Conservation (phyloP, 768 basidiomycete species). For the Pisolithus tinctorius region DNA sequence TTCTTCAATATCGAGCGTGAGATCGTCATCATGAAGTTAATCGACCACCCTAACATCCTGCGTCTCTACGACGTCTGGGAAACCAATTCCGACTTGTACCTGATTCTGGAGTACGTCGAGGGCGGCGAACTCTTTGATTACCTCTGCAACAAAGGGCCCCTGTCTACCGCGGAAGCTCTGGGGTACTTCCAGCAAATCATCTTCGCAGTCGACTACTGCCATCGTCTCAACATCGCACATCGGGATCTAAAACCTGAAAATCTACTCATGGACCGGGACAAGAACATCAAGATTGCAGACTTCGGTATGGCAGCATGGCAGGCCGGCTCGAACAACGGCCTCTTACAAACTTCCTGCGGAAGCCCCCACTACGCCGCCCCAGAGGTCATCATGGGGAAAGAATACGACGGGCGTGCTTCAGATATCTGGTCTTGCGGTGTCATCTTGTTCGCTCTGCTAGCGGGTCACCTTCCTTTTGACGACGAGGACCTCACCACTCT, state of each 20-base stretch:
- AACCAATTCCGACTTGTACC: constrained; percentile 78
- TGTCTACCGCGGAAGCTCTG: constrained; percentile 66
- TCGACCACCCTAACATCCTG: constrained; percentile 93
- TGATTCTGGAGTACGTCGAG: constrained; percentile 92
- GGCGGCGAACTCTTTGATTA: constrained; percentile 95
- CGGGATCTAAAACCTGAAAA: constrained; percentile 95
- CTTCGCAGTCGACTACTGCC: constrained; percentile 84
- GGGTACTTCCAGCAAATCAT: constrained; percentile 93
- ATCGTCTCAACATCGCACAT: constrained; percentile 91
- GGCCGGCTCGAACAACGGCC: constrained; percentile 43
- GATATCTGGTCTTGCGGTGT: constrained; percentile 98
- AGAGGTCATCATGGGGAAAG: constrained; percentile 77
- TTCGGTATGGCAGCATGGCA: constrained; percentile 98
- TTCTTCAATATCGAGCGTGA: constrained; percentile 84
- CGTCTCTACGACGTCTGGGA: constrained; percentile 97
- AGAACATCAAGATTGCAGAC: constrained; percentile 91
- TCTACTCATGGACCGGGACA: constrained; percentile 73
- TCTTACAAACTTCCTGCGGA: constrained; percentile 83
- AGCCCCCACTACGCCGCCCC: constrained; percentile 95
- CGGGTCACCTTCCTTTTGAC: constrained; percentile 87
- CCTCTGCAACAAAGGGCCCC: constrained; percentile 70
- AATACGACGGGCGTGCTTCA: constrained; percentile 80
- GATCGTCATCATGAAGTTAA: constrained; percentile 96
- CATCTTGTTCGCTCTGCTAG: constrained; percentile 84
- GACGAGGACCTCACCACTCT: constrained; percentile 74